These are phyloP conservation scores for Pythium guiyangense DNA, from an alignment of 352 stramenopile species.

Conservation along the genomic window DNA sequence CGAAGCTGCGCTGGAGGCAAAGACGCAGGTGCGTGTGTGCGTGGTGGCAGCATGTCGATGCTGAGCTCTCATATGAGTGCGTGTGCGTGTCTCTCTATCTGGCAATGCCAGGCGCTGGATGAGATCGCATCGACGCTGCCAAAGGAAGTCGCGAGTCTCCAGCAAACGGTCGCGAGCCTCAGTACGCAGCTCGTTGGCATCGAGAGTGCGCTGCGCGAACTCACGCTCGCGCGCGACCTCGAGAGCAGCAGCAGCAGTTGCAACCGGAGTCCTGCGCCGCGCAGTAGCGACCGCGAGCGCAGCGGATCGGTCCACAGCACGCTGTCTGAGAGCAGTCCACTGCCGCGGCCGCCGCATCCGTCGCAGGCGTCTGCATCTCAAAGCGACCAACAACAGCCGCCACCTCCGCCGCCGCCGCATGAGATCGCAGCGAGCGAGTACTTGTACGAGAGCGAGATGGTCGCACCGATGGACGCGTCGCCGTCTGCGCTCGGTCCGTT, in stretches of 20 bases:
- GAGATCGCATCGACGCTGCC: constrained; percentile 24
- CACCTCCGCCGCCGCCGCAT: constrained; percentile 11
- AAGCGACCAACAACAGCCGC: constrained; percentile 7
- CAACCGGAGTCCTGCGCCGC: not conserved
- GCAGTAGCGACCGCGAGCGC: not conserved
- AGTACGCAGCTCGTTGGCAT: constrained; percentile 34
- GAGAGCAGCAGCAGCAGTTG: not conserved
- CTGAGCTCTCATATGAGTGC: not conserved
- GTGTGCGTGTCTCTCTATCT: not conserved
- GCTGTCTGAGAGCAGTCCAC: constrained; percentile 13
- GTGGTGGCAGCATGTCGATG: not conserved
- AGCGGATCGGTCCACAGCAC: not conserved
- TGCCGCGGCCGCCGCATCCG: constrained; percentile 32
- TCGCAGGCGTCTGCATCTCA: constrained; percentile 14
- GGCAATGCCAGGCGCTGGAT: constrained; percentile 24
- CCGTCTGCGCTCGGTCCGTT: constrained; percentile 69
- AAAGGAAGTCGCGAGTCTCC: constrained; percentile 31
- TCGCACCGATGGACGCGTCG: constrained; percentile 22
- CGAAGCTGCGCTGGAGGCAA: constrained; percentile 36
- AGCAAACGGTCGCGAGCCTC: constrained; percentile 45
- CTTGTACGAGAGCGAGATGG: constrained; percentile 32
- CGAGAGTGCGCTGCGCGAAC: constrained; percentile 37
- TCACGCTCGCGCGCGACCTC: constrained; percentile 28
- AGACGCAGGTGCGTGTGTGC: constrained; percentile 32
- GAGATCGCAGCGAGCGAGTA: constrained; percentile 25